Evolutionary conservation across 257 asterid species (phyloP).

Genomic region (Przewalskia tangutica): DNA sequence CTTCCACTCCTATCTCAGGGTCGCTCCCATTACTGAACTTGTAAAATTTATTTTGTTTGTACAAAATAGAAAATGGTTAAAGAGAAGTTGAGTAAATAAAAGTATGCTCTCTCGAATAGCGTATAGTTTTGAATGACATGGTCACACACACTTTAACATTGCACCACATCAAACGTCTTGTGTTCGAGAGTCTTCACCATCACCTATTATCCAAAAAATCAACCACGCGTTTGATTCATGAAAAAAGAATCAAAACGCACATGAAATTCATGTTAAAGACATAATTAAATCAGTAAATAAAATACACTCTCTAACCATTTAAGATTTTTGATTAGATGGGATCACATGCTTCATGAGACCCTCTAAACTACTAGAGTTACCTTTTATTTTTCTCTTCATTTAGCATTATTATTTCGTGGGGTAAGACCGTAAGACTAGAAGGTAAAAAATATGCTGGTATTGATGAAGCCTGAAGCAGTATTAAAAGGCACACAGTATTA

Average conservation of each 20-base stretch:
- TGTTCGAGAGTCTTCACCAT: neutral
- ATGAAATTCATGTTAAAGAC: no score
- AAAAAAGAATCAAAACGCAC: no score
- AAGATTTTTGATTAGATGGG: no score
- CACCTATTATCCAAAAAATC: no score
- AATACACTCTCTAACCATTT: no score
- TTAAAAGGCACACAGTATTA: neutral
- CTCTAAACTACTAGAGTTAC: no score
- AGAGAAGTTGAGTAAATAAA: neutral
- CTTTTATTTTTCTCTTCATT: neutral
- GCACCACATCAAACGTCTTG: neutral
- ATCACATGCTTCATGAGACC: no score
- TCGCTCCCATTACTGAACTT: no score
- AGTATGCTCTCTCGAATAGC: neutral
- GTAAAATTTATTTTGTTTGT: no score
- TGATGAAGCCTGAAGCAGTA: neutral
- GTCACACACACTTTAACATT: neutral
- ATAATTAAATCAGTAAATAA: no score
- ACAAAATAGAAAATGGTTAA: neutral
- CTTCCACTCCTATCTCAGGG: no score
- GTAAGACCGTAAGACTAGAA: neutral
- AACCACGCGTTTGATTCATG: no score
- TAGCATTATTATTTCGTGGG: neutral
- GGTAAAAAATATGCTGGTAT: neutral
- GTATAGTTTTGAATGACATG: neutral